Evolutionary conservation across 2,329 filamentous ascomycete species (phyloP), one percentile per base, ranked within the genome.

Genomic region (Chaetomiaceae sp.): DNA sequence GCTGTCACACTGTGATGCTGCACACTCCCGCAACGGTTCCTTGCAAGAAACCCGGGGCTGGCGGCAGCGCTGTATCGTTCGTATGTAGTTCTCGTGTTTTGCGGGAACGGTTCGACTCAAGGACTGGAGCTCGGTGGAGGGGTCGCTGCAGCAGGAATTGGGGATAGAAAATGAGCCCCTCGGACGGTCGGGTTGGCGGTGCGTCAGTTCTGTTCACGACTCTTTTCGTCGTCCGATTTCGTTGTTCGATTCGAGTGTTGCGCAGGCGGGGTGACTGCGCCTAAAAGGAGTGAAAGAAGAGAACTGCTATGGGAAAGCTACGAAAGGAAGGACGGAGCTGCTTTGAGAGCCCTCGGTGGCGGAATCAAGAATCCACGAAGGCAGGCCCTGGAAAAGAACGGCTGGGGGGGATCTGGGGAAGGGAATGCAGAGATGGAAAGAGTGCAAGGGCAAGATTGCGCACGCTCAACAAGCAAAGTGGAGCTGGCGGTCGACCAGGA

Each of bases 261-360:
- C 7, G 30, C 23, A 40, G n/a, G 27, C 27, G 34, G 34, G 25
- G 34, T 29, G 40, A 11, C 37, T 20, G 38, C 32, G 23, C 32
- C 34, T 25, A 38, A 57, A 60, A 58, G 38, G 58, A 58, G 58
- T 50, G 60, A 48, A 61, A 54, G 61, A 59, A 58, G 47, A 18
- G 48, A 61, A 59, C 25, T 9, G 30, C 11, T 7, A n/a, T 10
- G 10, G 29, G 5, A n/a, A 27, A 49, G 9, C 38, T 38, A 33
- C 16, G 13, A 41, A 54, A 33, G 25, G 51, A 57, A 51, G 18
- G 50, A 51, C 48, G 21, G 50, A 44, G 23, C 36, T 21, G 23
- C 8, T 27, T 41, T 14, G 20, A 48, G 38, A 34, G n/a, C 30
- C 16, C 25, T 27, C 6, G 25, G 16, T 44, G n/a, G 25, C 38